phyloP scores from a whole-genome alignment of 2,329 filamentous ascomycete genomes.

The Colletotrichum filicis region DNA sequence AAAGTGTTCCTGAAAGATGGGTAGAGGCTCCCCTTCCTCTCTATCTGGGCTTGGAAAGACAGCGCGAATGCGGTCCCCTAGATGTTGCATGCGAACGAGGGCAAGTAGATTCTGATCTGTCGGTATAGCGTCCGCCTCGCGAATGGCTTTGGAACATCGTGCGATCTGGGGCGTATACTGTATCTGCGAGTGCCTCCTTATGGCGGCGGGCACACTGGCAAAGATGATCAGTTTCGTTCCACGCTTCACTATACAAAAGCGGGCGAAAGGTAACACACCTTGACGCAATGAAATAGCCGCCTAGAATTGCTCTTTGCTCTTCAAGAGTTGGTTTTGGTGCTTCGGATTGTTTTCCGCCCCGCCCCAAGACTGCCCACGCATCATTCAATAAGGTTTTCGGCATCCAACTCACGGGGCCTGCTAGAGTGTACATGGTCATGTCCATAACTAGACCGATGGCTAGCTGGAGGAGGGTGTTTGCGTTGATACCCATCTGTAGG shows the following conservation, averaged over 20 bases:
- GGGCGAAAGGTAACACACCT: constrained; percentile 38
- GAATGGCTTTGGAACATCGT: constrained; percentile 46
- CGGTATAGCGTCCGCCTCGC: constrained; percentile 27
- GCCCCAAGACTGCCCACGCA: constrained; percentile 40
- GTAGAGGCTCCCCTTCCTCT: background rate
- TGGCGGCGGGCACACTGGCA: constrained; percentile 41
- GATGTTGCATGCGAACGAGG: constrained; percentile 46
- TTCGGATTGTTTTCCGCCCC: constrained; percentile 31
- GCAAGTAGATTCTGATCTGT: constrained; percentile 41
- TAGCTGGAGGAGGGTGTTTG: constrained; percentile 52
- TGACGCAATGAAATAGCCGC: constrained; percentile 51
- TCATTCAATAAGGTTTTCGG: constrained; percentile 47
- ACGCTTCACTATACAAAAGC: background rate
- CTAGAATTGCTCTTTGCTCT: constrained; percentile 53
- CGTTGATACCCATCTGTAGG: constrained; percentile 48
- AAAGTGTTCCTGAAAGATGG: constrained; percentile 40
- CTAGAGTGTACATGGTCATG: constrained; percentile 46
- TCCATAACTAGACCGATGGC: constrained; percentile 51
- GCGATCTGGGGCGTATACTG: constrained; percentile 46
- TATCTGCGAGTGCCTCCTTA: constrained; percentile 46
- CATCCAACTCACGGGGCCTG: constrained; percentile 31
- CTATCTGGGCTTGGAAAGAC: constrained; percentile 39
- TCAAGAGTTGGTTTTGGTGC: constrained; percentile 42
- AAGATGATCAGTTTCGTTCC: rapidly evolving
- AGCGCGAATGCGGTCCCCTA: constrained; percentile 44